phyloP scores from a whole-genome alignment of 208 protist genomes.

The Acanthamoeba rhysodes region DNA sequence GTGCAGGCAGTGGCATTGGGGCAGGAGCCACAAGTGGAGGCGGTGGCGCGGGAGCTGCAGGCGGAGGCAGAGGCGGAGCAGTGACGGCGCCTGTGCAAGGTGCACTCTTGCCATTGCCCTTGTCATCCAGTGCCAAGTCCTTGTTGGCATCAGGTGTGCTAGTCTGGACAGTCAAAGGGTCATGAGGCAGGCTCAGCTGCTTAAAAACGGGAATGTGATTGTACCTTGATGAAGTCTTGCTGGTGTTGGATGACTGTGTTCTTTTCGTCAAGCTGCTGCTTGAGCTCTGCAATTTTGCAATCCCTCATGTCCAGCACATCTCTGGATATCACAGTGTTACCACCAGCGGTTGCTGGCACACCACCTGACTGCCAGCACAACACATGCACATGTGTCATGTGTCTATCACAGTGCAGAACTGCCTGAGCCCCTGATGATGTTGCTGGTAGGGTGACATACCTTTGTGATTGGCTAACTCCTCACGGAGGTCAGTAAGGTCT shows the following conservation, averaged over 20 bases:
- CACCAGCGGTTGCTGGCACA: not conserved
- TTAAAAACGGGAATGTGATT: too few species aligned
- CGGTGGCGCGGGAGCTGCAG: not conserved
- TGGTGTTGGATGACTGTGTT: not conserved
- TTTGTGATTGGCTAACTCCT: not conserved
- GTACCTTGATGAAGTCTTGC: not conserved
- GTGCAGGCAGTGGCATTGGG: too few species aligned
- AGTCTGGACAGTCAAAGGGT: not conserved
- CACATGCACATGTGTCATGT: too few species aligned
- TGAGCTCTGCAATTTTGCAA: not conserved
- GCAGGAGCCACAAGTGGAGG: not conserved
- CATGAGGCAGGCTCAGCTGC: too few species aligned
- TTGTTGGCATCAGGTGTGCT: not conserved
- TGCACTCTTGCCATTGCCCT: not conserved
- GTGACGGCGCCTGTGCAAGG: not conserved
- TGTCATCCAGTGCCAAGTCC: not conserved
- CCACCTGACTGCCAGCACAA: not conserved
- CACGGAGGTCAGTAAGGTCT: not conserved
- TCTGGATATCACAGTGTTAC: not conserved
- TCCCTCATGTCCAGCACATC: not conserved
- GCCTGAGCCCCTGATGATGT: too few species aligned
- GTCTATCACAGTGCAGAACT: not conserved
- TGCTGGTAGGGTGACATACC: not conserved
- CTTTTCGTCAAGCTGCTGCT: not conserved
- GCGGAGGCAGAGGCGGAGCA: not conserved